Evolutionary conservation across 2,329 filamentous ascomycete species (phyloP).

Genomic region (Xylaria sp.): DNA sequence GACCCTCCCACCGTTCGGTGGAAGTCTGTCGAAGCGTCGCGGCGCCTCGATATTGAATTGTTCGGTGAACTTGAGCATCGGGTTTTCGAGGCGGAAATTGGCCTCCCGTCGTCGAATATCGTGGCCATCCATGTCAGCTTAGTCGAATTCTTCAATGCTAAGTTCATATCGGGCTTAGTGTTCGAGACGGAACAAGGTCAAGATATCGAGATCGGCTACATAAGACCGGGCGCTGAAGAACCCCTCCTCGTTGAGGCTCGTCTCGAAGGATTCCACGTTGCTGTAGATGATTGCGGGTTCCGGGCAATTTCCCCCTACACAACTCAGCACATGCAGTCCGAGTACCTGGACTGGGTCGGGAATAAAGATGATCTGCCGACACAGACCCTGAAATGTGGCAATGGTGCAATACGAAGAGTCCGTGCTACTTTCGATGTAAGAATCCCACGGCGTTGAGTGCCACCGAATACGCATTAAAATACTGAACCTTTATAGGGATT

Average conservation of each 20-base stretch:
- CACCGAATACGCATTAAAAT: neutral
- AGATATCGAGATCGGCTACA: constrained; percentile 35
- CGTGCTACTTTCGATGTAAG: constrained; percentile 37
- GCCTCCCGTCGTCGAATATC: constrained; percentile 24
- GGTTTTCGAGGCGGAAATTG: constrained; percentile 25
- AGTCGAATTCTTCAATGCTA: constrained; percentile 30
- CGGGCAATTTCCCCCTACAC: constrained; percentile 31
- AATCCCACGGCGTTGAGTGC: neutral
- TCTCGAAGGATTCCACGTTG: constrained; percentile 32
- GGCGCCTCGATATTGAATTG: constrained; percentile 10
- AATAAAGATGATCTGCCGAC: constrained; percentile 14
- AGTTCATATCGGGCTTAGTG: constrained; percentile 33
- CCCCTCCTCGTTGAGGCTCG: constrained; percentile 22
- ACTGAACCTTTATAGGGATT: constrained; percentile 27
- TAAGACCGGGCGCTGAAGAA: constrained; percentile 23
- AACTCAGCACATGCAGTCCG: constrained; percentile 22
- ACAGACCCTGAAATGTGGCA: constrained; percentile 17
- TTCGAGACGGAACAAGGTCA: constrained; percentile 25
- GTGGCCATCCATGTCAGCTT: constrained; percentile 32
- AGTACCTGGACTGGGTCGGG: constrained; percentile 33
- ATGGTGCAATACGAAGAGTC: constrained; percentile 20
- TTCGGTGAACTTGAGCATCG: constrained; percentile 26
- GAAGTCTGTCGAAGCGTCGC: constrained; percentile 24
- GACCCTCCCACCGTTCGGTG: constrained; percentile 4
- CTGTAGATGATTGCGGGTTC: constrained; percentile 32